phyloP scores from a whole-genome alignment of 345 rosid species.

The Gossypium sturtianum region DNA sequence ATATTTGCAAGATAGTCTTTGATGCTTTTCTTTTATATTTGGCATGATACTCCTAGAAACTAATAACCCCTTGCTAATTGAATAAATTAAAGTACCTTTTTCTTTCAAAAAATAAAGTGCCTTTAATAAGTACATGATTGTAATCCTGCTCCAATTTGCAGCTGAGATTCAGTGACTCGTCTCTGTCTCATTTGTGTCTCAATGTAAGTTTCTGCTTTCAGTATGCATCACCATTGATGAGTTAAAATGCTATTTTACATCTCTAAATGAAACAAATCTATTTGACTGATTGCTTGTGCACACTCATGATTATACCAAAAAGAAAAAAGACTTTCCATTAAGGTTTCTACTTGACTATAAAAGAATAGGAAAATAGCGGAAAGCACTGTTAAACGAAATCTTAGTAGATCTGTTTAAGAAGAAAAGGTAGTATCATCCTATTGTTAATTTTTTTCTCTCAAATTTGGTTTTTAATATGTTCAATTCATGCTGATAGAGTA shows the following conservation, averaged over 20 bases:
- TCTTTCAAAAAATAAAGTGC: too few relatives aligned
- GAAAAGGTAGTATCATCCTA: not conserved
- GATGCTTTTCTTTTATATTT: conserved; percentile 7
- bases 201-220: not conserved
- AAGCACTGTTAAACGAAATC: too few relatives aligned
- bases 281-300: not conserved
- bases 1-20: conserved; percentile 24
- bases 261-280: not conserved
- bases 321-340: too few relatives aligned
- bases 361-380: too few relatives aligned
- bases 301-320: too few relatives aligned
- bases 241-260: conserved; percentile 2
- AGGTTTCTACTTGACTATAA: too few relatives aligned
- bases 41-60: not conserved
- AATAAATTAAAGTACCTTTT: not conserved
- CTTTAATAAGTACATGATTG: not conserved
- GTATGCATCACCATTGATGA: not conserved
- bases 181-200: conserved; percentile 1
- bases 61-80: not conserved
- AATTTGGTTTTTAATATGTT: not conserved
- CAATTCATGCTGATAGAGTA: not conserved
- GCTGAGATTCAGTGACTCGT: not conserved
- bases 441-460: not conserved
- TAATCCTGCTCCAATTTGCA: not conserved
- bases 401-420: not conserved